Evolutionary conservation across 305 asterid species (phyloP), one percentile per base, ranked within the genome.

Genomic region (Fraxinus paxiana): DNA sequence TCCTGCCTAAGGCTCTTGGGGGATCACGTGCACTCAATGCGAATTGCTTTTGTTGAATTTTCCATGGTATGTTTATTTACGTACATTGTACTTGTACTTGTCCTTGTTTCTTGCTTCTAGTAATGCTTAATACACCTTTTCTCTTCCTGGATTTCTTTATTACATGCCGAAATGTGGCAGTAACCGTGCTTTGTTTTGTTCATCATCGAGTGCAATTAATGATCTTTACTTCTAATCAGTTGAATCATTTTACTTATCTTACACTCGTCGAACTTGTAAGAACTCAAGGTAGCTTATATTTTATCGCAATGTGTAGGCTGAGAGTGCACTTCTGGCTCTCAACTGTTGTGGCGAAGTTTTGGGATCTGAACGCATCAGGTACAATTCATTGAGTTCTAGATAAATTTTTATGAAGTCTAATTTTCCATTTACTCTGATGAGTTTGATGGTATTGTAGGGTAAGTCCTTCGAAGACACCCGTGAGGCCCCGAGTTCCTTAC

Each of bases 1-100:
- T 93, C 98, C 80, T 94, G 96, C 70, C 89, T 95, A 87, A 92
- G 96, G 97, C 98, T 95, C 84, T 86, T 95, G 88, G 98, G 98
- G 72, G 98, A 95, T 86, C 94, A 95, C 80, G 89, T 92, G 91
- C 98, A 93, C 89, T 91, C 96, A 46, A 93, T 97, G 38, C 88
- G 97, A 73, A 95, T 95, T 83, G 98, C 98, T 79, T 95, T 95
- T 84, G 97, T 94, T 77, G 97, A 95, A 79, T 95, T 95, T 85
- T 82, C 63, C 82, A 88, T 89, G 95, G 97, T 94, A 89, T 28
- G 89, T 71, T 24, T 65, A 59, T 77, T 43, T 43, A 24, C 51
- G 48, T 30, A 56, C 28, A 18, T 59, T 73, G 15, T 35, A 20
- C 5, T 34, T 34, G 38, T 34, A 5, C 38, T 61, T 80, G 38